These are phyloP conservation scores for Tylopilus orsonianus DNA, from an alignment of 1,284 basidiomycete species.

Conservation along the genomic window DNA sequence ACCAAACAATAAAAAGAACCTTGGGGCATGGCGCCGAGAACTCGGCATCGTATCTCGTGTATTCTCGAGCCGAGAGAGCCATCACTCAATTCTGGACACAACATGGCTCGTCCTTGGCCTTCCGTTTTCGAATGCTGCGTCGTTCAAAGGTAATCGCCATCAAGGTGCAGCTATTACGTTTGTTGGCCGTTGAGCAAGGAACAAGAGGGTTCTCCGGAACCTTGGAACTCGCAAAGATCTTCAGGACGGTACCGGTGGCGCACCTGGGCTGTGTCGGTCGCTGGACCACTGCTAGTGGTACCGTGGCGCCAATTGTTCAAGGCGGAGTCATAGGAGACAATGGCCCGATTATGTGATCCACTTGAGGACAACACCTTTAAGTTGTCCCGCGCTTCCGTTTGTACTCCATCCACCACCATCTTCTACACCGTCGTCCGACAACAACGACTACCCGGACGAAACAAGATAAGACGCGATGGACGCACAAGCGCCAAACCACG, in stretches of 20 bases:
- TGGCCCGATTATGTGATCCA: slow-evolving; percentile 18
- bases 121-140: not conserved
- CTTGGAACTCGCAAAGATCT: not conserved
- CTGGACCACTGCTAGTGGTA: not conserved
- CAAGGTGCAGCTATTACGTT: no score
- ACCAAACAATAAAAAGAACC: no score
- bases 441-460: not conserved
- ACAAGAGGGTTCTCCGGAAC: not conserved
- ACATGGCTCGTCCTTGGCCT: no score
- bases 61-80: not conserved
- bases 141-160: not conserved
- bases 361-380: not conserved
- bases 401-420: not conserved
- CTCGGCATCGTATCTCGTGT: not conserved
- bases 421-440: not conserved
- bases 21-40: not conserved
- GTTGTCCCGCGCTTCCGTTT: no score
- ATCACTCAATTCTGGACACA: no score
- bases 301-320: not conserved
- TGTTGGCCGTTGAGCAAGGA: not conserved
- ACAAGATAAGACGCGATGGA: slow-evolving; percentile 19
- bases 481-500: slow-evolving; percentile 29
- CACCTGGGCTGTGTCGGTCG: no score
- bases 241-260: not conserved
- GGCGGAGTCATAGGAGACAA: not conserved